Evolutionary conservation across 2,329 filamentous ascomycete genomes (phyloP).

Genomic region (Clonostachys sp.): DNA sequence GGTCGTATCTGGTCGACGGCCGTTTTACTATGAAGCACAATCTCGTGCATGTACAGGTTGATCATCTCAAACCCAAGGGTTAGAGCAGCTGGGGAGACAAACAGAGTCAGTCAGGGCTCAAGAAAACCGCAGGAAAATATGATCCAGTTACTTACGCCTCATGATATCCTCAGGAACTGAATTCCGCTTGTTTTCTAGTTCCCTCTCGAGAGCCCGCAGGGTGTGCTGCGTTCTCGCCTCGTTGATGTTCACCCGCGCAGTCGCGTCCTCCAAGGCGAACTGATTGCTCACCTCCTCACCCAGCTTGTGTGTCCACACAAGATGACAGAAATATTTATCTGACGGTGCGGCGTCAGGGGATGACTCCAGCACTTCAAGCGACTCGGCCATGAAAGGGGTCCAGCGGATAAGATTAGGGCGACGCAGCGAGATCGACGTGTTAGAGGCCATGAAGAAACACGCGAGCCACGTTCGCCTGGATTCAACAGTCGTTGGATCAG

Average conservation of each 20-base stretch:
- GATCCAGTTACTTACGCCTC: constrained; percentile 42
- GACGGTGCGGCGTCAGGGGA: constrained; percentile 50
- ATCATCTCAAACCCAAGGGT: constrained; percentile 60
- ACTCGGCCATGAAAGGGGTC: constrained; percentile 57
- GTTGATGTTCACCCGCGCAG: constrained; percentile 45
- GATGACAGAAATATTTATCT: constrained; percentile 53
- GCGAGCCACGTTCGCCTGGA: constrained; percentile 53
- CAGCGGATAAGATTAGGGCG: constrained; percentile 56
- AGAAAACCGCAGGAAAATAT: background rate
- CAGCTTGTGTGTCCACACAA: constrained; percentile 56
- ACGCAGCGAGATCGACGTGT: constrained; percentile 57
- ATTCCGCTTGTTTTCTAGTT: constrained; percentile 55
- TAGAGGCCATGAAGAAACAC: constrained; percentile 54
- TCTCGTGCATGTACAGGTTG: constrained; percentile 72
- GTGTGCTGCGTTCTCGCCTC: constrained; percentile 62
- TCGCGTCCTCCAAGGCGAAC: constrained; percentile 63
- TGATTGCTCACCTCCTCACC: constrained; percentile 65
- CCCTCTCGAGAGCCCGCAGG: constrained; percentile 59
- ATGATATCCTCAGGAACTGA: constrained; percentile 47
- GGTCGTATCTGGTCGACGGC: constrained; percentile 49
- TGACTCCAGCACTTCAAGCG: constrained; percentile 48
- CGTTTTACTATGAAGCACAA: constrained; percentile 61
- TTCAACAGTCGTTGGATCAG: constrained; percentile 50
- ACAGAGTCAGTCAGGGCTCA: background rate
- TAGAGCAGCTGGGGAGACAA: constrained; percentile 44